Conservation (phyloP, 1,284 basidiomycete genomes). For the Pyrrhoderma lamaoense region DNA sequence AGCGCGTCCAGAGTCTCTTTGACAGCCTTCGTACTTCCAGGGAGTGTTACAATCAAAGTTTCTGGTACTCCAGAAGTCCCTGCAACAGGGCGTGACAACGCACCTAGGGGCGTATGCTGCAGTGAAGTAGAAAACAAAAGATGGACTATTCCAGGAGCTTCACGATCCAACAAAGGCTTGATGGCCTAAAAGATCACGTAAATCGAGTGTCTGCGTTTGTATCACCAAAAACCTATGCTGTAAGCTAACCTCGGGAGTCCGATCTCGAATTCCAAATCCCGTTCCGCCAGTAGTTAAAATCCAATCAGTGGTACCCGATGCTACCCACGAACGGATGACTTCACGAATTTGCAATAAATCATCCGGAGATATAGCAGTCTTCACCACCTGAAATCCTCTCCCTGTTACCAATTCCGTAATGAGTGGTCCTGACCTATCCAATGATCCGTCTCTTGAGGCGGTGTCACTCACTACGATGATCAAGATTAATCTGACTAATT, state of each 20-base stretch:
- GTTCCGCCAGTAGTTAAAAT: constrained; percentile 83
- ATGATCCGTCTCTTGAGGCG: constrained; percentile 41
- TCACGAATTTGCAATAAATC: constrained; percentile 45
- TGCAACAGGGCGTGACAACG: constrained; percentile 74
- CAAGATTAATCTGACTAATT: not conserved
- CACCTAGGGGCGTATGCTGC: constrained; percentile 70
- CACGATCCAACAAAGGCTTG: constrained; percentile 60
- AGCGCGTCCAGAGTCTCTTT: constrained; percentile 68
- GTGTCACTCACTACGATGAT: constrained; percentile 59
- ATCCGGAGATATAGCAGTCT: constrained; percentile 48
- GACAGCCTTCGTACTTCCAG: constrained; percentile 81
- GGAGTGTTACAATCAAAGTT: constrained; percentile 71
- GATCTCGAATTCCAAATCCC: constrained; percentile 73
- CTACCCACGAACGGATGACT: constrained; percentile 40
- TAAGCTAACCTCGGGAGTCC: constrained; percentile 66
- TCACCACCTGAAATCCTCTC: constrained; percentile 33
- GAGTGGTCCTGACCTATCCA: constrained; percentile 59
- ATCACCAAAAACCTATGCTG: not conserved
- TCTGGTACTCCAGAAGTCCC: constrained; percentile 50
- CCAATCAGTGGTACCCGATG: constrained; percentile 48
- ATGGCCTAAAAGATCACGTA: constrained; percentile 46
- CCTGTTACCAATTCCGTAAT: constrained; percentile 44
- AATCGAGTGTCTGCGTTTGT: constrained; percentile 2
- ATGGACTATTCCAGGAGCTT: constrained; percentile 75
- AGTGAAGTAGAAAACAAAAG: constrained; percentile 64